These are phyloP conservation scores for Chlorella sp. DNA, from an alignment of 139 green algal species.

Conservation along the genomic window DNA sequence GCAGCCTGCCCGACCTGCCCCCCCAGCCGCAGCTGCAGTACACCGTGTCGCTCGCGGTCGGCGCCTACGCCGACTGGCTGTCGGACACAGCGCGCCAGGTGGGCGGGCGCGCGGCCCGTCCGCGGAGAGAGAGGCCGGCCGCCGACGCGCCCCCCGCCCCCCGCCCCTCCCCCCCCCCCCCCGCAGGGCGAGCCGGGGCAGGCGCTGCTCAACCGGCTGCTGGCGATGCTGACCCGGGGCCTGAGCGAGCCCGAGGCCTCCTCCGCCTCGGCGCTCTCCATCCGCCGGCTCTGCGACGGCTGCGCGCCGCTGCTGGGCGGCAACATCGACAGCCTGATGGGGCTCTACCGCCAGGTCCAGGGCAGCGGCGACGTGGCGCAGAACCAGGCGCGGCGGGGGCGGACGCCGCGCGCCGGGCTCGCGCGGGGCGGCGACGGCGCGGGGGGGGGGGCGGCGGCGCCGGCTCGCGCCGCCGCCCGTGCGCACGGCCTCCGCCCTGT, in stretches of 20 bases:
- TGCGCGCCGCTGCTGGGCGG: constrained; percentile 53
- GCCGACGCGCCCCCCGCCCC: background rate
- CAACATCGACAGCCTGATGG: constrained; percentile 52
- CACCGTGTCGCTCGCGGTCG: constrained; percentile 60
- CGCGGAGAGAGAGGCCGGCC: background rate
- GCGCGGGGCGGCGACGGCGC: too few relatives aligned
- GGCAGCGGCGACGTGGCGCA: constrained; percentile 34
- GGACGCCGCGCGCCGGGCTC: too few relatives aligned
- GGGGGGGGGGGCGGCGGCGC: too few relatives aligned
- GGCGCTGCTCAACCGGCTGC: constrained; percentile 38
- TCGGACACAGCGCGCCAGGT: constrained; percentile 29
- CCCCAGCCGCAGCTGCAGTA: constrained; percentile 49
- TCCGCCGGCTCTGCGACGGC: constrained; percentile 64
- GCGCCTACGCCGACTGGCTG: constrained; percentile 61
- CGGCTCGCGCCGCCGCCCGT: too few relatives aligned
- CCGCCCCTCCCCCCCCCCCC: background rate
- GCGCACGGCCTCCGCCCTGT: too few relatives aligned
- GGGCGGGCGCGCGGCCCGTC: background rate
- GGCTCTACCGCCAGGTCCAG: constrained; percentile 64
- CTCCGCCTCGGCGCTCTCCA: constrained; percentile 49
- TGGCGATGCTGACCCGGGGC: constrained; percentile 43
- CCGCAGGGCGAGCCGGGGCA: background rate
- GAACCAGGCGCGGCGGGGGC: too few relatives aligned
- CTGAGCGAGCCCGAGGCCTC: constrained; percentile 34
- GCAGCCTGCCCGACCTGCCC: constrained; percentile 61